These are phyloP conservation scores for Hevea brasiliensis DNA, from an alignment of 345 rosid species.

Conservation along the genomic window DNA sequence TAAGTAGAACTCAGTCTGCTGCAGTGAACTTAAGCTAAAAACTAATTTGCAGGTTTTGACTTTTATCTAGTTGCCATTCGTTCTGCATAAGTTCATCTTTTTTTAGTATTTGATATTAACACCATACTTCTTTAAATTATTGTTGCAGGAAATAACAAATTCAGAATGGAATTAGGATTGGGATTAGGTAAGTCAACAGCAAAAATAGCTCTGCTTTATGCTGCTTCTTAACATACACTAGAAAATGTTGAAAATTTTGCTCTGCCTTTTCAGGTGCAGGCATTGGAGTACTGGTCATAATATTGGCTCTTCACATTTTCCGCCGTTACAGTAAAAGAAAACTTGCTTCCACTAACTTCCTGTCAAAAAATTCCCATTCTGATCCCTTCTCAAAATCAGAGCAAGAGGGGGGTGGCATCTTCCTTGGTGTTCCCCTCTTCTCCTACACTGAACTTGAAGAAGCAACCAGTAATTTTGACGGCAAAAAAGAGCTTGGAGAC, in stretches of 20 bases:
- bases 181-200: constrained; percentile 43
- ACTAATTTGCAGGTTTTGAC: not conserved
- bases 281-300: constrained; percentile 33
- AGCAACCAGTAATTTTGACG: constrained; percentile 21
- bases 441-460: constrained; percentile 25
- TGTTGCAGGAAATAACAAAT: constrained; percentile 27
- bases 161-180: constrained; percentile 27
- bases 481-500: constrained; percentile 28
- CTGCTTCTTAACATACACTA: not conserved
- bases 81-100: not conserved
- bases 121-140: not conserved
- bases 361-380: constrained; percentile 24
- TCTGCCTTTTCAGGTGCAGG: constrained; percentile 33
- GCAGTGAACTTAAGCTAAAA: too few relatives aligned
- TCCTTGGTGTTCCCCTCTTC: constrained; percentile 20
- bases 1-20: too few relatives aligned
- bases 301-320: constrained; percentile 14
- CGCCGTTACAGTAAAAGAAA: constrained; percentile 22
- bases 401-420: constrained; percentile 29
- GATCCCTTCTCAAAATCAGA: constrained; percentile 40
- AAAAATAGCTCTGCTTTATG: not conserved
- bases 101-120: not conserved
- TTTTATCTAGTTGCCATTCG: not conserved
- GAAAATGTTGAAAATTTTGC: not conserved
- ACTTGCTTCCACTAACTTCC: constrained; percentile 21